Evolutionary conservation across 1,139 yeast genomes (phyloP), one percentile per base, ranked within the genome.

Genomic region (Kodamaea fungicola): DNA sequence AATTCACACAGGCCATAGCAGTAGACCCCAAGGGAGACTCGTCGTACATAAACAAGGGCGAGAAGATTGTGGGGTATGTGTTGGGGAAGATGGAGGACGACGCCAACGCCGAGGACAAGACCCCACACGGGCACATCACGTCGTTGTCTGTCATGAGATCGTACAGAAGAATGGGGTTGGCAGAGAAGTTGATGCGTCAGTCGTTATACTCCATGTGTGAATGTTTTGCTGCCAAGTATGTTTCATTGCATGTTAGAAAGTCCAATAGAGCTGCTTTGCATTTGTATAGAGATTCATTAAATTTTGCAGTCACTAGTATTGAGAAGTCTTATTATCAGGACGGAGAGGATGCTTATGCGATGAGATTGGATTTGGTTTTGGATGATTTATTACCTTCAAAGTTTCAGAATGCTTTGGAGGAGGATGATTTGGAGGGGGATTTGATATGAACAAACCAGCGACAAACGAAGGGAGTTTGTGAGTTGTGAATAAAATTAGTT

Each of bases 341-440:
- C 61, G 96, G 96, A 22, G 99, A 94, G 61, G 97, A 94, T 64
- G 98, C 98, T n/a, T 92, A 89, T 61, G 85, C 95, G 30, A 92
- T 92, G 98, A 81, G 79, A 55, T 83, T 83, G 53, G 70, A 67
- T 2, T 67, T 86, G 48, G 64, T 64, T 10, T 55, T 80, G 40
- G 82, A 81, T 6, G 82, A 80, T 21, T 63, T 83, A 41, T 49
- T 78, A 35, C 89, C 90, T 13, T 71, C 77, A 41, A 59, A 62
- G 34, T 76, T 75, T 43, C 80, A 76, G 48, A 63, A 62, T 13
- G 65, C 67, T 2, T 62, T 55, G 23, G 61, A 54, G 10, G 72
- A 59, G 26, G 88, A 81, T 53, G 84, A 81, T 56, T 64, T 80
- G 37, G 60, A 67, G 6, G 47, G 45, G 37, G 72, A 67, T 52